Evolutionary conservation across 2,329 filamentous ascomycete genomes (phyloP), one percentile per base, ranked within the genome.

Genomic region (Trichophyton verrucosum): DNA sequence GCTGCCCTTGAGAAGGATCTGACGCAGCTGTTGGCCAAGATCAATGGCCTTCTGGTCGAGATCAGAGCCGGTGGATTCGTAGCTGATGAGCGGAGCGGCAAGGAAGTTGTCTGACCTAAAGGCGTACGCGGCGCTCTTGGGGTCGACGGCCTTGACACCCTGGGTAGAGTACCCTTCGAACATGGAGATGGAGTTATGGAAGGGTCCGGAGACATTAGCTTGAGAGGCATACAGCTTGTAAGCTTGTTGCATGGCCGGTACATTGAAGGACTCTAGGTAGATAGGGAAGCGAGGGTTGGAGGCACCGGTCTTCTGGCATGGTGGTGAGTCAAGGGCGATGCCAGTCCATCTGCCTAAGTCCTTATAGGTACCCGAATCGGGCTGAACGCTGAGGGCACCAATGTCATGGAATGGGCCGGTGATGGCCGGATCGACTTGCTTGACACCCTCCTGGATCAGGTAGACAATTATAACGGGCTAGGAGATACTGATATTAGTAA

Each of bases 101-200:
- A 80, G 73, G 5, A 81, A 64, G 64, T 77, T 76, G 58, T 78
- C 75, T 1, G 67, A 64, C 1, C 80, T 75, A 68, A 75, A 76
- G 17, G 78, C 73, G 61, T 76, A 82, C 0, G 80, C 79, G 2
- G 75, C 73, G 1, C 73, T 71, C 8, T 68, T 66, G 27, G 63
- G 65, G 53, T 68, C 63, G 44, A 78, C 65, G 0, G 68, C 69
- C 59, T 74, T 66, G 1, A 83, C 75, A 1, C 76, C 81, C 22
- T 76, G 68, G 6, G 67, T 69, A 0, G 80, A 75, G 68, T 83
- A 84, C 2, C 78, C 78, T 66, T 84, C 81, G 60, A 83, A 80
- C 75, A 83, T 78, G 70, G 82, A 79, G 51, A 82, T 70, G 0
- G 76, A 76, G 64, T 72, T 65, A 57, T 72, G 73, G 42, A 75